A percentile compares a stretch with the other conserved stretches of the same genome.
Evolutionary conservation across 257 asterid species (phyloP).

Genomic region (Fraxinus quadrangulata): DNA sequence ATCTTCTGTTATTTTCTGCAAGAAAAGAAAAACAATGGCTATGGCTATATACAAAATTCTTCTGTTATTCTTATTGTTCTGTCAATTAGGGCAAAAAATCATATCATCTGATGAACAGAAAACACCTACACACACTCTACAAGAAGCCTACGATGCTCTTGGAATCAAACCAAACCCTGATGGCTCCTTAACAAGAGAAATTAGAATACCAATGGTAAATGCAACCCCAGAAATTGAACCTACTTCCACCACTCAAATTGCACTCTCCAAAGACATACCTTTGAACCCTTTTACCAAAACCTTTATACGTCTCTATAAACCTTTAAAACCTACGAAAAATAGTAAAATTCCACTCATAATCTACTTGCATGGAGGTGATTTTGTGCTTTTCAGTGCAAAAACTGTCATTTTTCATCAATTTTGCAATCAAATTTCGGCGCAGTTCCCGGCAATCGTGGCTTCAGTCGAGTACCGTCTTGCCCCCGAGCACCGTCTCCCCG

Average conservation of each 20-base stretch:
- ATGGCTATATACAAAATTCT: not conserved
- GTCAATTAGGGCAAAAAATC: not conserved
- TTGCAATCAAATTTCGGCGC: slow-evolving; percentile 37
- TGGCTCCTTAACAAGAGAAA: slow-evolving; percentile 53
- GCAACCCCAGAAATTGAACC: slow-evolving; percentile 32
- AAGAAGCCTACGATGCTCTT: slow-evolving; percentile 27
- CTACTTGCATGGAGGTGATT: slow-evolving; percentile 71
- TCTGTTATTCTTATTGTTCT: not conserved
- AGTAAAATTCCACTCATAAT: slow-evolving; percentile 52
- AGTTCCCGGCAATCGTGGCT: slow-evolving; percentile 54
- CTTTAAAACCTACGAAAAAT: slow-evolving; percentile 29
- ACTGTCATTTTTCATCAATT: slow-evolving; percentile 37
- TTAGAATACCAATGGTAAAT: slow-evolving; percentile 36
- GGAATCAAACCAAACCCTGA: slow-evolving; percentile 50
- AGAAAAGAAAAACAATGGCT: not conserved
- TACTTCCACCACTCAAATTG: slow-evolving; percentile 5
- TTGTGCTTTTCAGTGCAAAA: slow-evolving; percentile 42
- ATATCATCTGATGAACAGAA: not conserved
- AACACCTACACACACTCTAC: slow-evolving; percentile 22
- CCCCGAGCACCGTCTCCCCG: slow-evolving; percentile 78
- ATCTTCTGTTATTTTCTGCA: not conserved
- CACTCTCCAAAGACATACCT: slow-evolving; percentile 62
- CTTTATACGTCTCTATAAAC: slow-evolving; percentile 61
- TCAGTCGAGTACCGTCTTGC: slow-evolving; percentile 67
- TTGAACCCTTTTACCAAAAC: slow-evolving; percentile 51